Percentiles rank a stretch among this genome's conserved stretches.
Evolutionary conservation across 345 rosid genomes (phyloP).

Genomic region (Triadica sebifera): DNA sequence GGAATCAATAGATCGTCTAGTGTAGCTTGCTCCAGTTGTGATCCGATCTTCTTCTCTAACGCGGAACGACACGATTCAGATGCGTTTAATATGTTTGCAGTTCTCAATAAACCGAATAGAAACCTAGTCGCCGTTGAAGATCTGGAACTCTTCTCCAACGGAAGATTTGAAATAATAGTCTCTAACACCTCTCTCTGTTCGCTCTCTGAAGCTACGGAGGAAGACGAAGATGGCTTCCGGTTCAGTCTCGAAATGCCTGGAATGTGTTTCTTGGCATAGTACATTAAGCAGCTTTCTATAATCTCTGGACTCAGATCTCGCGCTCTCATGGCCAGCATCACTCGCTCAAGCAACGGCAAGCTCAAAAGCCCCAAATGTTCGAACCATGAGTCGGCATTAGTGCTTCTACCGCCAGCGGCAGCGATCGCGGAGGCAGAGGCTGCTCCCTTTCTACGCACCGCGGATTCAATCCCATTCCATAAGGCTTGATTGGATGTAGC

Average conservation of each 20-base stretch:
- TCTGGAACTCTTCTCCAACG: conserved; percentile 53
- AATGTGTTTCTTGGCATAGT: conserved; percentile 72
- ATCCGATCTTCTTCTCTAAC: conserved; percentile 77
- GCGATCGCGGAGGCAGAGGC: neutral
- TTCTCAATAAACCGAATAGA: conserved; percentile 68
- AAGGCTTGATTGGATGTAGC: conserved; percentile 36
- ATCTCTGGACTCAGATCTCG: conserved; percentile 58
- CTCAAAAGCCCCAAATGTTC: conserved; percentile 66
- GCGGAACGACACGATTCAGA: conserved; percentile 56
- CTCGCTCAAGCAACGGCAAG: conserved; percentile 47
- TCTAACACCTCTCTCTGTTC: conserved; percentile 83
- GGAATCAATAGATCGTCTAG: conserved; percentile 92
- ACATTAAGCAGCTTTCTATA: conserved; percentile 72
- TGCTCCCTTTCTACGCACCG: conserved; percentile 37
- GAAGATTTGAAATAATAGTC: conserved; percentile 60
- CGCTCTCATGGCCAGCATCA: conserved; percentile 61
- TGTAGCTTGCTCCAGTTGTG: conserved; percentile 76
- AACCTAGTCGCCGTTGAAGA: conserved; percentile 57
- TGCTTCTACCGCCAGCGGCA: conserved; percentile 19
- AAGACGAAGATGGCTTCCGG: conserved; percentile 56
- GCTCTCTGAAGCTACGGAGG: conserved; percentile 45
- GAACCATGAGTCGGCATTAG: conserved; percentile 54
- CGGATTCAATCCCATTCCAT: conserved; percentile 57
- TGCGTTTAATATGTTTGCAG: conserved; percentile 78
- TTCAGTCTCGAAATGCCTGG: conserved; percentile 74